Conservation (phyloP, 2,329 filamentous ascomycete genomes). For the Phoma sp. region DNA sequence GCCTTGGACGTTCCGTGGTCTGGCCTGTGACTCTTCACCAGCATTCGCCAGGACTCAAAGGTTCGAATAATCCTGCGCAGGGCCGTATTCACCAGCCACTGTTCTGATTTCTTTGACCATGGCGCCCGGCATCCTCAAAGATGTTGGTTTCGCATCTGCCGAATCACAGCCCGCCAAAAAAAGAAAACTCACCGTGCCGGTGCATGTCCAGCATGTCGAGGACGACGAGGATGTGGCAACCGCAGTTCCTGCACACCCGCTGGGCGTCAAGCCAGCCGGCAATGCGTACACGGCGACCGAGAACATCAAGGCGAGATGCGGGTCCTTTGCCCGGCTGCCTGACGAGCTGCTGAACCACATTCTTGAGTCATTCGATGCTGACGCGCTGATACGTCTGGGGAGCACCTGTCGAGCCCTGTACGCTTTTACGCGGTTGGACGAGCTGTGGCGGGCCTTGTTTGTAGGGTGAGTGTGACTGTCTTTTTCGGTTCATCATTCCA, state of each 20-base stretch:
- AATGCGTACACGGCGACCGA: constrained; percentile 74
- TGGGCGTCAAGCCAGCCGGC: constrained; percentile 84
- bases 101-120: constrained; percentile 26
- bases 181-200: constrained; percentile 36
- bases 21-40: constrained; percentile 10
- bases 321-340: constrained; percentile 71
- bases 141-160: constrained; percentile 28
- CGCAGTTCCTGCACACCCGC: constrained; percentile 77
- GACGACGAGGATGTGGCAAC: constrained; percentile 51
- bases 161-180: constrained; percentile 47
- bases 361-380: constrained; percentile 74
- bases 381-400: constrained; percentile 69
- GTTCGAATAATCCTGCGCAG: too few relatives aligned
- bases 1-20: constrained; percentile 8
- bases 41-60: background rate
- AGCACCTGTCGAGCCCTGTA: constrained; percentile 84
- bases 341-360: constrained; percentile 81
- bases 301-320: constrained; percentile 72
- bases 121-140: constrained; percentile 43
- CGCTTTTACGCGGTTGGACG: constrained; percentile 82
- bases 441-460: constrained; percentile 87
- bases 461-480: constrained; percentile 71
- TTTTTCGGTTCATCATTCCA: background rate
- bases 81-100: background rate
- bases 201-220: constrained; percentile 14